Evolutionary conservation across 129 eudicot species (phyloP).

Genomic region (carrot (Daucus carota)): DH1_v3.0 NC_030388.2:27131001-27131500

Average conservation of each 20-base stretch:
- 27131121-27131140: neutral
- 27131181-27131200: neutral
- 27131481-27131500: too few species aligned
- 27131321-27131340: neutral
- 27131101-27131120: too few species aligned
- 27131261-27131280: neutral
- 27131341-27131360: neutral
- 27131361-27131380: slow-evolving; percentile 39
- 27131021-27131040: too few species aligned
- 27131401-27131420: slow-evolving; percentile 31
- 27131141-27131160: neutral
- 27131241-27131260: neutral
- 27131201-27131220: neutral
- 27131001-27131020: too few species aligned
- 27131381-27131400: slow-evolving; percentile 51
- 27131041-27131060: too few species aligned
- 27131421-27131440: neutral
- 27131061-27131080: too few species aligned
- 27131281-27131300: slow-evolving; percentile 2
- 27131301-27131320: slow-evolving; percentile 14
- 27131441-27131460: neutral
- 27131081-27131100: too few species aligned
- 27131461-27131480: too few species aligned
- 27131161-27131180: neutral
- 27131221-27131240: neutral